A percentile compares a stretch with the other conserved stretches of the same genome.
These are phyloP conservation scores for Cokeromyces recurvatus DNA, from an alignment of 371 early-diverging fungal species.

Conservation along the genomic window DNA sequence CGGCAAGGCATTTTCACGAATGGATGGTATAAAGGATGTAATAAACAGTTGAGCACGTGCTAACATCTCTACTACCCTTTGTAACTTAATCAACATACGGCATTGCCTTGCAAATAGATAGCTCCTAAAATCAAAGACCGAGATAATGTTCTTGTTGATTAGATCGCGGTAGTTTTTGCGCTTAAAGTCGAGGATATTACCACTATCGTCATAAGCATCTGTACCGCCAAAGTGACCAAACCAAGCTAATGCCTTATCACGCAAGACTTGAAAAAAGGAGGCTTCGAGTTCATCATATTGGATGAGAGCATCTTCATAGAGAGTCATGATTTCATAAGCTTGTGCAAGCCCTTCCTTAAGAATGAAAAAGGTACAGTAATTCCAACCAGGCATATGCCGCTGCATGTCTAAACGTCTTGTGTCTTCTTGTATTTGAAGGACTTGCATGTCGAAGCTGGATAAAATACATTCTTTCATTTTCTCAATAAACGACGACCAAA, in stretches of 20 bases:
- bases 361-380: constrained; percentile 94
- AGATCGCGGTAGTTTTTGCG: constrained; percentile 82
- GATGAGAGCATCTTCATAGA: constrained; percentile 83
- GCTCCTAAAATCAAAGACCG: constrained; percentile 91
- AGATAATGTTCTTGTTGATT: constrained; percentile 86
- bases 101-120: constrained; percentile 91
- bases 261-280: constrained; percentile 82
- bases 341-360: constrained; percentile 88
- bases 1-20: constrained; percentile 66
- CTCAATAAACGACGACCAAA: constrained; percentile 74
- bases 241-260: constrained; percentile 84
- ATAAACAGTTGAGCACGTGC: constrained; percentile 71
- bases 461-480: constrained; percentile 81
- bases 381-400: constrained; percentile 95
- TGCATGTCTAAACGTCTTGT: constrained; percentile 85
- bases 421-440: constrained; percentile 82
- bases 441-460: constrained; percentile 75
- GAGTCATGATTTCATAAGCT: constrained; percentile 80
- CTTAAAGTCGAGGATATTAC: constrained; percentile 72
- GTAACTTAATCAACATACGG: constrained; percentile 65
- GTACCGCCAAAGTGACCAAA: constrained; percentile 88
- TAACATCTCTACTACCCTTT: constrained; percentile 65
- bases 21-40: constrained; percentile 63
- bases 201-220: constrained; percentile 78
- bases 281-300: constrained; percentile 96